Conservation (phyloP, 805 yeast genomes). For the Kluyveromyces dobzhanskii region DNA sequence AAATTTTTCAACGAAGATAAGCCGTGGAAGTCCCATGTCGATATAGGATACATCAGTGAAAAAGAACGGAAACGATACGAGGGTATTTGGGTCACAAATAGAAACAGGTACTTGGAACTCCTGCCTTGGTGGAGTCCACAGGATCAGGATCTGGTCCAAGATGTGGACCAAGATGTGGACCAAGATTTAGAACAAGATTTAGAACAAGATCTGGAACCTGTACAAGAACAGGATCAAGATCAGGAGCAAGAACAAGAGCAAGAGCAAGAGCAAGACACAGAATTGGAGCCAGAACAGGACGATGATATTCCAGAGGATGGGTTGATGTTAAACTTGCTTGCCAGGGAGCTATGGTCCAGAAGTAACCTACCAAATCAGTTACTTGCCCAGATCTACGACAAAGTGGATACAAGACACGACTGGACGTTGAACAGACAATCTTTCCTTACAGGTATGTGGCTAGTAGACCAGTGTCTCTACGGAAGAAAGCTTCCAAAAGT, state of each 20-base stretch:
- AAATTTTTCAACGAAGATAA: constrained; percentile 69
- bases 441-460: constrained; percentile 95
- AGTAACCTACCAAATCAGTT: constrained; percentile 61
- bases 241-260: not conserved
- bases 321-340: constrained; percentile 40
- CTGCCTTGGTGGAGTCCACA: constrained; percentile 26
- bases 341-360: constrained; percentile 71
- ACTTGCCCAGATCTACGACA: constrained; percentile 56
- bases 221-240: constrained; percentile 8
- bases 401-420: constrained; percentile 58
- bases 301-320: constrained; percentile 24
- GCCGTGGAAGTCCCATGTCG: constrained; percentile 87
- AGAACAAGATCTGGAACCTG: not conserved
- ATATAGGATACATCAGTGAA: constrained; percentile 42
- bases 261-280: constrained; percentile 8
- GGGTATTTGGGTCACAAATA: constrained; percentile 88
- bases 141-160: constrained; percentile 8
- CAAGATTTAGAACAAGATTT: too few species aligned
- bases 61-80: constrained; percentile 83
- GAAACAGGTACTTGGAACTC: constrained; percentile 48
- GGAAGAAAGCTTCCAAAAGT: constrained; percentile 80
- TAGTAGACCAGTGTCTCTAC: constrained; percentile 90
- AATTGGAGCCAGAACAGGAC: not conserved
- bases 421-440: constrained; percentile 74
- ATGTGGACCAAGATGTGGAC: not conserved